Conservation (phyloP, 129 eudicot species). For the Centella asiatica region DNA sequence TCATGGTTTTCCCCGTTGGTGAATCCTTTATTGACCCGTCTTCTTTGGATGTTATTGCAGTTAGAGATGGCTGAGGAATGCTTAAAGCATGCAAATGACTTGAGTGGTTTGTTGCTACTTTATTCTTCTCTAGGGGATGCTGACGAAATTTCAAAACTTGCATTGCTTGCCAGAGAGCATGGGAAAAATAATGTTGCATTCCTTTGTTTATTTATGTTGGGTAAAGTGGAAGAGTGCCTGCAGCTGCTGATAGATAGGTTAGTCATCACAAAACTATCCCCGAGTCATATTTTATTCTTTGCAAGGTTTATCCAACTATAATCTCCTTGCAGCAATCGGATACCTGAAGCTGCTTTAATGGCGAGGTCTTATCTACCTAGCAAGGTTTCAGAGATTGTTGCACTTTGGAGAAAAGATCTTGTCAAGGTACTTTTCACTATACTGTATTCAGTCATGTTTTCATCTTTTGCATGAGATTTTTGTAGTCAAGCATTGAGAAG, state of each 20-base stretch:
- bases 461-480: conserved; percentile 1
- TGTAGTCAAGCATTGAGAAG: too few relatives aligned
- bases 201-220: conserved; percentile 87
- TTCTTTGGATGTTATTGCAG: conserved; percentile 33
- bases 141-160: conserved; percentile 73
- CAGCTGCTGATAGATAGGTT: conserved; percentile 92
- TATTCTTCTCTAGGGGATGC: conserved; percentile 94
- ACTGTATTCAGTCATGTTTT: background rate
- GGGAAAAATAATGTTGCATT: conserved; percentile 97
- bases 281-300: conserved; percentile 8
- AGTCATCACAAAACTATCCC: conserved; percentile 12
- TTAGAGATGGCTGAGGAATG: conserved; percentile 94
- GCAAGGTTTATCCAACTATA: conserved; percentile 7
- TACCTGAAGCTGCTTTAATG: conserved; percentile 99
- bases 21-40: conserved; percentile 6
- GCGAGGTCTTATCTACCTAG: conserved; percentile 98
- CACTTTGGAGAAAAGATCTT: conserved; percentile 93
- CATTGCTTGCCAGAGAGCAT: conserved; percentile 68
- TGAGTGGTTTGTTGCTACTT: conserved; percentile 89
- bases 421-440: conserved; percentile 44
- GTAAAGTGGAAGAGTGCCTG: conserved; percentile 92
- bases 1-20: background rate
- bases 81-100: conserved; percentile 81
- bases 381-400: conserved; percentile 93
- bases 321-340: conserved; percentile 66